phyloP scores from a whole-genome alignment of 305 asterid species.

The Plantago rigida region DNA sequence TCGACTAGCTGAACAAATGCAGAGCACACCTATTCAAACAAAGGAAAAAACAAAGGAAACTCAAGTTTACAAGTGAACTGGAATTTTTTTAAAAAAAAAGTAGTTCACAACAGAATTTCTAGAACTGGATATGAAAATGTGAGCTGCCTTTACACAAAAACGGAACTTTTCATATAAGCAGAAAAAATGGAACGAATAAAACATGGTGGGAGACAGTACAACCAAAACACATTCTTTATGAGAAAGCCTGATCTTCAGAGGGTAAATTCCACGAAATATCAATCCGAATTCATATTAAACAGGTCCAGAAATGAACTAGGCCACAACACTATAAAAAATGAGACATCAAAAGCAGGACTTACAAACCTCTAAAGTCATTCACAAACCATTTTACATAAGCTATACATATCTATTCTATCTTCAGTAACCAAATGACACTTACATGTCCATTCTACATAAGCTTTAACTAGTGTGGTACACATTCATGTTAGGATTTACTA shows the following conservation, averaged over 20 bases:
- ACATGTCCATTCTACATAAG: slow-evolving; percentile 8
- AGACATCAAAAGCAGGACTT: slow-evolving; percentile 9
- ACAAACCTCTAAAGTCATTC: slow-evolving; percentile 3
- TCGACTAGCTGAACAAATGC: slow-evolving; percentile 95
- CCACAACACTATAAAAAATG: background rate
- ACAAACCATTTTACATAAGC: background rate
- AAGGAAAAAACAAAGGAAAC: background rate
- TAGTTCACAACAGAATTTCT: background rate
- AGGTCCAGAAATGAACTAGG: slow-evolving; percentile 1
- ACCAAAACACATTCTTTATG: no score
- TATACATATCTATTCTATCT: background rate
- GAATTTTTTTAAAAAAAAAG: background rate
- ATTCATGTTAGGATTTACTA: no score
- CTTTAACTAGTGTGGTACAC: slow-evolving; percentile 2
- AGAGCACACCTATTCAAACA: slow-evolving; percentile 66
- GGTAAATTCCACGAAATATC: no score
- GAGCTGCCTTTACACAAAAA: background rate
- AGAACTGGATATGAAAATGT: background rate
- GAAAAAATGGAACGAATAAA: no score
- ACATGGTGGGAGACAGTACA: no score
- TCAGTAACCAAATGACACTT: slow-evolving; percentile 14
- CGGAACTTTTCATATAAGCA: no score
- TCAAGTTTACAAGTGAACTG: background rate
- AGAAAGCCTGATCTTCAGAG: no score
- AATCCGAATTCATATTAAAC: background rate